Evolutionary conservation across 768 basidiomycete species (phyloP).

Genomic region (Tylopilus balloui): DNA sequence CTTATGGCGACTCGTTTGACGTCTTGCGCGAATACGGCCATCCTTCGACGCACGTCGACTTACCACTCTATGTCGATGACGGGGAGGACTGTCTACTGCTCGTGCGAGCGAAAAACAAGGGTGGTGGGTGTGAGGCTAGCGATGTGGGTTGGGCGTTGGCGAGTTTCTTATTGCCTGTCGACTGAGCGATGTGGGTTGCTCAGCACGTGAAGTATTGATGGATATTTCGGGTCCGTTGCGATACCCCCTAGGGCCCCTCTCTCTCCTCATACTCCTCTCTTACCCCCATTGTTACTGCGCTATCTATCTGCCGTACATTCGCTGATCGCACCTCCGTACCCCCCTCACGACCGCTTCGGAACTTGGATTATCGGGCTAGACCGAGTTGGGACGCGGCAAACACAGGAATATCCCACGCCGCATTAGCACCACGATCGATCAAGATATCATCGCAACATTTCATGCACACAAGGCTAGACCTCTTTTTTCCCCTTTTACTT

Average conservation of each 20-base stretch:
- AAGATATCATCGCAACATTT: constrained; percentile 4
- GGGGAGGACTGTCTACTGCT: constrained; percentile 72
- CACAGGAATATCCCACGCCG: constrained; percentile 3
- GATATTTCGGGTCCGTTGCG: constrained; percentile 11
- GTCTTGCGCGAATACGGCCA: constrained; percentile 77
- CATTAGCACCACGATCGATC: constrained; percentile 1
- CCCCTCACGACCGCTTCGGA: constrained; percentile 4
- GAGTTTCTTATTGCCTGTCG: constrained; percentile 69
- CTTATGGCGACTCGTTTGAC: constrained; percentile 56
- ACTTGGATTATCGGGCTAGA: constrained; percentile 6
- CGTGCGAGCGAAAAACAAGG: constrained; percentile 45
- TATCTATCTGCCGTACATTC: constrained; percentile 13
- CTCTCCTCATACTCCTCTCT: background rate
- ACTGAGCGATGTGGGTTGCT: constrained; percentile 19
- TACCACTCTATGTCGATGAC: constrained; percentile 78
- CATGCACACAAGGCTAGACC: constrained; percentile 2
- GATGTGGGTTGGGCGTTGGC: constrained; percentile 78
- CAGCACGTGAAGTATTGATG: constrained; percentile 1
- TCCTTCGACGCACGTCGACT: constrained; percentile 64
- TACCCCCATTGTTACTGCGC: constrained; percentile 1
- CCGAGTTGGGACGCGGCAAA: background rate
- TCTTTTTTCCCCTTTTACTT: background rate
- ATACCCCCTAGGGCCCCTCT: constrained; percentile 9
- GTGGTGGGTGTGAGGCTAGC: constrained; percentile 29
- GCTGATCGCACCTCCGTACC: background rate